Base-by-base conservation (phyloP, 1,284 basidiomycete species). In the Heliocybe sulcata region DNA sequence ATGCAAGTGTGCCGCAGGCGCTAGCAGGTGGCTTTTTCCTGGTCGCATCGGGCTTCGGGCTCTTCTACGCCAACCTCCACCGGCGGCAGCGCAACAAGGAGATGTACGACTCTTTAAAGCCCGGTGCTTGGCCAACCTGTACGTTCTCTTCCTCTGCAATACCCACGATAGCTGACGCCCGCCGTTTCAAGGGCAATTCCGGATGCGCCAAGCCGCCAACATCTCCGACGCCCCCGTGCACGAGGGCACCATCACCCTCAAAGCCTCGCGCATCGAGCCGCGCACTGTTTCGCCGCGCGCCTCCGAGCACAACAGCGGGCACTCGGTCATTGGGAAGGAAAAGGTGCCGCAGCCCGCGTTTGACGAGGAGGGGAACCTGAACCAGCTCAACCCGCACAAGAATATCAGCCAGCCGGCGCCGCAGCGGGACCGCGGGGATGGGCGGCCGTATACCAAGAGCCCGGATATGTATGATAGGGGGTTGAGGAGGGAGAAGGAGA, bases 11-110 rank as follows among this genome's bases (percentile, higher is more conserved):
- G 14, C 27, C n/a, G 12, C 27, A 49, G 47, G 27, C 23, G 8
- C 8, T 49, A 8, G 27, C 27, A 26, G 47, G 47, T n/a, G 51
- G 51, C 33, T 6, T 52, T 12, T 16, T 16, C 33, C 11, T 52
- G 6, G 25, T 52, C 19, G 23, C 51, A 4, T 16, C 29, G 10
- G 51, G 51, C 51, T 23, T 52, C 20, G 26, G 33, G 6, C 9
- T 52, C 3, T 52, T 52, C 33, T 52, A 35, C 20, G 11, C 16
- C 6, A 52, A 52, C 51, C 10, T 52, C 25, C 26, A 52, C 27
- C 51, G 51, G 20, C 6, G 10, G 33, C 29, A 52, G 11, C 11
- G 11, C 12, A 52, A 52, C 10, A 52, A 52, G 33, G 51, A 52
- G 33, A 29, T 14, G 19, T 16, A 52, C 22, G 47, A 49, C 27